Conservation (phyloP, 2,329 filamentous ascomycete species). For the Aspergillus sergii region DNA sequence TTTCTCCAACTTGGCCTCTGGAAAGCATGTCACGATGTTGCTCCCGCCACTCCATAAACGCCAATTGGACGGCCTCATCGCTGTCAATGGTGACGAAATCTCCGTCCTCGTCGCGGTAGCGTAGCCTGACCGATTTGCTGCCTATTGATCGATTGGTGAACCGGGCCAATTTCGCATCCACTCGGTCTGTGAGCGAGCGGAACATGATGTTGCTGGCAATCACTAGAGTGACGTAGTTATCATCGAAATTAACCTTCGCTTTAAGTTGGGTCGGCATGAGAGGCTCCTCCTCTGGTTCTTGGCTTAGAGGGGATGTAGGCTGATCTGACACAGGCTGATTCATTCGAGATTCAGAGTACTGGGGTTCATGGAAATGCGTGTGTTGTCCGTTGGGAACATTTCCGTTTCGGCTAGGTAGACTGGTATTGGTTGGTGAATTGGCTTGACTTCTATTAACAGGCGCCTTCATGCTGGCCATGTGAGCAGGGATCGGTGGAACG, state of each 20-base stretch:
- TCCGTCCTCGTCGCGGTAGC: conserved; percentile 89
- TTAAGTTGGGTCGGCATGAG: conserved; percentile 77
- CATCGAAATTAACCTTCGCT: conserved; percentile 91
- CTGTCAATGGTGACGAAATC: conserved; percentile 92
- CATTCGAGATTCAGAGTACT: conserved; percentile 37
- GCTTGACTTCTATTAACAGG: conserved; percentile 76
- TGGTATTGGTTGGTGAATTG: conserved; percentile 72
- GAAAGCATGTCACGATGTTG: conserved; percentile 63
- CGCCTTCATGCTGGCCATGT: conserved; percentile 62
- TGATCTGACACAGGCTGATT: conserved; percentile 32
- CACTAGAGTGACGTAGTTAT: conserved; percentile 92
- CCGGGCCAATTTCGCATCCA: conserved; percentile 89
- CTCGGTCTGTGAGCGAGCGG: conserved; percentile 88
- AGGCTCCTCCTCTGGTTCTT: conserved; percentile 44
- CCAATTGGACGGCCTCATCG: conserved; percentile 94
- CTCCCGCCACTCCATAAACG: conserved; percentile 92
- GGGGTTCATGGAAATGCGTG: conserved; percentile 45
- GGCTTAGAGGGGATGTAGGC: conserved; percentile 36
- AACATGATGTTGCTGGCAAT: conserved; percentile 95
- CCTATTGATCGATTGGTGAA: conserved; percentile 84
- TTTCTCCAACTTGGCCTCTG: conserved; percentile 78
- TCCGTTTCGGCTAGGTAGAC: conserved; percentile 69
- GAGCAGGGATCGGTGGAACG: conserved; percentile 75
- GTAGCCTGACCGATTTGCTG: conserved; percentile 78
- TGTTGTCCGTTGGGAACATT: conserved; percentile 61